phyloP scores from a whole-genome alignment of 345 rosid genomes.

The Erucastrum elatum region DNA sequence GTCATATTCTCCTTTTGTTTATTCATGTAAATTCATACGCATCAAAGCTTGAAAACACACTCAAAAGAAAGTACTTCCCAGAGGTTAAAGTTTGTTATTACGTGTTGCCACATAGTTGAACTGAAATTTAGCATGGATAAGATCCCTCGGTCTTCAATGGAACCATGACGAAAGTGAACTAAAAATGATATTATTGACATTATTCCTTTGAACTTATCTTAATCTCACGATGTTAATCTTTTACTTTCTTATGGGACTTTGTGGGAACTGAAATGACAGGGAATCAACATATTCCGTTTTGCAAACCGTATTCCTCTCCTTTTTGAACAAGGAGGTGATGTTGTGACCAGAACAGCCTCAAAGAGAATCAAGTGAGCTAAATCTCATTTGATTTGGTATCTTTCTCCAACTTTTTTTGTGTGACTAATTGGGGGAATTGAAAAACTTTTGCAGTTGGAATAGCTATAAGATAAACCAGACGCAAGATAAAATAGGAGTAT shows the following conservation, averaged over 20 bases:
- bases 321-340: constrained; percentile 99
- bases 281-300: constrained; percentile 86
- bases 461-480: constrained; percentile 92
- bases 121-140: neutral
- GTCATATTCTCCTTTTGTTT: constrained; percentile 24
- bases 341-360: constrained; percentile 86
- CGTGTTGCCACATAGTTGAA: constrained; percentile 3
- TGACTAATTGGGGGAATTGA: neutral
- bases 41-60: constrained; percentile 1
- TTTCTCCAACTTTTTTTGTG: neutral
- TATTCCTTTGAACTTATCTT: neutral
- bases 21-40: neutral
- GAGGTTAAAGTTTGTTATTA: neutral
- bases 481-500: constrained; percentile 90
- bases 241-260: neutral
- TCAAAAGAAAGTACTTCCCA: neutral
- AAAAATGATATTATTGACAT: neutral
- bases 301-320: constrained; percentile 96
- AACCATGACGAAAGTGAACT: neutral
- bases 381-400: neutral
- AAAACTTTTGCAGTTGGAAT: constrained; percentile 63
- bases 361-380: constrained; percentile 80
- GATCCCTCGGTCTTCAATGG: neutral
- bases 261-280: constrained; percentile 49
- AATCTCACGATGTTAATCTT: neutral